phyloP scores from a whole-genome alignment of 345 rosid species.

The Camelina hispida region DNA sequence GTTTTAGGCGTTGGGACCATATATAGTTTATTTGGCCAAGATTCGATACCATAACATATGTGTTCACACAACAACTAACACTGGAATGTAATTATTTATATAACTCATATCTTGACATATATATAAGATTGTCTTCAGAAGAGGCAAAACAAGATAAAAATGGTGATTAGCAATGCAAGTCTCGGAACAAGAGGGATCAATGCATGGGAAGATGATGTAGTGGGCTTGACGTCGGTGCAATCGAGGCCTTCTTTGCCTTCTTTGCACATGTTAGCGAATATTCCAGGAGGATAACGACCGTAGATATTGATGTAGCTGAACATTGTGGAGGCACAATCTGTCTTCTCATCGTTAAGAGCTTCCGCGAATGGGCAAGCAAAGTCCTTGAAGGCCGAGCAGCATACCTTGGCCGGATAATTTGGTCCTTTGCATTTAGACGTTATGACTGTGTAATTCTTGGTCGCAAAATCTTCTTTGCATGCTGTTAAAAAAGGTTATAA shows the following conservation, averaged over 20 bases:
- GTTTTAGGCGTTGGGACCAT: neutral
- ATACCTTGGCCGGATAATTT: conserved; percentile 54
- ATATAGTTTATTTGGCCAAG: neutral
- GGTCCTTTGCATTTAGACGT: conserved; percentile 83
- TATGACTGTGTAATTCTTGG: conserved; percentile 65
- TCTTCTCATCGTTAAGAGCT: conserved; percentile 53
- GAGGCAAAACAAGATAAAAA: conserved; percentile 12
- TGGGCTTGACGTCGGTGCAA: conserved; percentile 40
- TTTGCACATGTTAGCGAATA: conserved; percentile 68
- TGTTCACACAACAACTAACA: neutral
- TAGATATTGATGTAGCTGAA: conserved; percentile 83
- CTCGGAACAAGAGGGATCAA: conserved; percentile 22
- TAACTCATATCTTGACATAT: neutral
- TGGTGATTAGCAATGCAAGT: neutral
- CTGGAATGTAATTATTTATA: conserved; percentile 2
- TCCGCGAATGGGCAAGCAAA: conserved; percentile 69
- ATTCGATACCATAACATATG: neutral
- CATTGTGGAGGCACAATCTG: conserved; percentile 74
- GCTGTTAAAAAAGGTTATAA: conserved; percentile 38
- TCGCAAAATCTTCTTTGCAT: conserved; percentile 64
- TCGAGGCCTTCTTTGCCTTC: conserved; percentile 67
- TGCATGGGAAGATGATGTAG: conserved; percentile 34
- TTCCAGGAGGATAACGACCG: conserved; percentile 84
- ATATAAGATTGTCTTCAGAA: neutral
- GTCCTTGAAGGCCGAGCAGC: conserved; percentile 62